Conservation (phyloP, 495 filamentous ascomycete genomes). For the Trypethelium eluteriae region DNA sequence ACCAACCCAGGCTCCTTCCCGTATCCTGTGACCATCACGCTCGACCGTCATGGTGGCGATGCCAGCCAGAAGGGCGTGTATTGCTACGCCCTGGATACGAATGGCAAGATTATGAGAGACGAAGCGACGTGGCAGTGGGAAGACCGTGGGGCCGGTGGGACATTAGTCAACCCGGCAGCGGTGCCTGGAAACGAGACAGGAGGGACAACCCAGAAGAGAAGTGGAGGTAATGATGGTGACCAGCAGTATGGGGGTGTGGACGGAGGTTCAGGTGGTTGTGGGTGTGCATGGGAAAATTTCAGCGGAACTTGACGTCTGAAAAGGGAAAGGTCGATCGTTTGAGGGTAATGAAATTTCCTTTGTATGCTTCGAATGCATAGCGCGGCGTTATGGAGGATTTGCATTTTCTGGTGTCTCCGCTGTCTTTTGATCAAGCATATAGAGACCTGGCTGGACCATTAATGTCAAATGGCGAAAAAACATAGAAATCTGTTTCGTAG, state of each 20-base stretch:
- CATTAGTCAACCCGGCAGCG: not conserved
- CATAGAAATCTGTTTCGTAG: not conserved
- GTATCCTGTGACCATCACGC: slow-evolving; percentile 71
- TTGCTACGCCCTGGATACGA: slow-evolving; percentile 55
- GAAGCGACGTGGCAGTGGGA: slow-evolving; percentile 40
- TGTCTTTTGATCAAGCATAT: not conserved
- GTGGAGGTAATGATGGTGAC: not conserved
- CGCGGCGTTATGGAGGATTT: not conserved
- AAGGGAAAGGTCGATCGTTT: not conserved
- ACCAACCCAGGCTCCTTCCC: slow-evolving; percentile 68
- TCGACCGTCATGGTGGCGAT: slow-evolving; percentile 64
- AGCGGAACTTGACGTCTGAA: not conserved
- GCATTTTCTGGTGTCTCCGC: not conserved
- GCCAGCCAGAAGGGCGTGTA: slow-evolving; percentile 58
- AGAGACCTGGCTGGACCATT: slow-evolving; percentile 6
- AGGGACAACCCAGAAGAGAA: not conserved
- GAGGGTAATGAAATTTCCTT: not conserved
- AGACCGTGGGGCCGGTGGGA: not conserved
- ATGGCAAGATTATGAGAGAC: slow-evolving; percentile 44
- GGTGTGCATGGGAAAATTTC: slow-evolving; percentile 3
- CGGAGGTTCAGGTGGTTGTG: slow-evolving; percentile 6
- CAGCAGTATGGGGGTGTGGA: not conserved
- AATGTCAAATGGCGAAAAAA: not conserved
- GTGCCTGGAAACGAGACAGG: not conserved
- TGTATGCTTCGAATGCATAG: not conserved